Base-by-base conservation (phyloP, 306 rosid species). In the Lathyrus sativus region DNA sequence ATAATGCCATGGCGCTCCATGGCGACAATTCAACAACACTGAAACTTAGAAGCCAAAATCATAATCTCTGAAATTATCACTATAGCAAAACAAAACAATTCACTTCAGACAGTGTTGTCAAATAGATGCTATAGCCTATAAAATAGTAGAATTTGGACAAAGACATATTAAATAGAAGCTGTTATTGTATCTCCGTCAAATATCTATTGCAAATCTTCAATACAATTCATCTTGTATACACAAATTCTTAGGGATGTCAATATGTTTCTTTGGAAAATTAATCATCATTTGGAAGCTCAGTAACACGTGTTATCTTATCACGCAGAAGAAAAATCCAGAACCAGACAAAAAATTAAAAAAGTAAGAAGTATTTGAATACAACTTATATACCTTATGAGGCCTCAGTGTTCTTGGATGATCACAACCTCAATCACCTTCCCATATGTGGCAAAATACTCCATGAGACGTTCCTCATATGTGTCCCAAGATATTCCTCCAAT, bases 1-100 rank as follows among this genome's bases (percentile, higher is more conserved):
- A 56, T 13, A 18, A 50, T 50, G 28, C 3, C 12, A 50, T 28
- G 37, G 11, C 19, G 0, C 2, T 28, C 5, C 15, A 7, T 56
- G 39, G 39, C 62, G 3, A 56, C 62, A 55, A 26, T 28, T 55
- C 62, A 55, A 55, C 39, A 55, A 55, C 38, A 56, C 38, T 28
- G 39, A 56, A 56, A 56, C 62, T 6, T 28, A 26, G 5, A 77
- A 68, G 53, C 41, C 18, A n/a, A 26, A 14, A 19, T 6, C 35
- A 42, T 4, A 9, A 45, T 58, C 55, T 57, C 58, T 13, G 17
- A 18, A 46, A 65, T 28, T 9, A 63, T 65, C 75, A 77, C 74
- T 39, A 33, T 28, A 69, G 38, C 81, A 81, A 69, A 83, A 73
- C 66, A 71, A 76, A 53, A 71, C 18, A 79, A 75, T 11, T 43